phyloP scores from a whole-genome alignment of 768 basidiomycete species.

The Ephemerocybe angulata region DNA sequence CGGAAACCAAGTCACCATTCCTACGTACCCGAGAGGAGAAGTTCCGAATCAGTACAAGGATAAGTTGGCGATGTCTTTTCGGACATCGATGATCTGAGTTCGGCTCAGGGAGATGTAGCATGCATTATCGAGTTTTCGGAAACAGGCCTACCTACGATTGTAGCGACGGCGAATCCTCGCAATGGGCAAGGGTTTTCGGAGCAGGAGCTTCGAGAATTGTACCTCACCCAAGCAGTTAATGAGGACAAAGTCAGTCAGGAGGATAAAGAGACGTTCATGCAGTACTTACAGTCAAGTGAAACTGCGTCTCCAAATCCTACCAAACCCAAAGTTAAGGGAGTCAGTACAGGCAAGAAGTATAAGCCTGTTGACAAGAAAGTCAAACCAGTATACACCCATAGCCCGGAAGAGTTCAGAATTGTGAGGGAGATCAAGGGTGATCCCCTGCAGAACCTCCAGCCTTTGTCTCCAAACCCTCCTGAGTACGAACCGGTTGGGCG shows the following conservation, averaged over 20 bases:
- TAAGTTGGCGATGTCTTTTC: no score
- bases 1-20: slow-evolving; percentile 22
- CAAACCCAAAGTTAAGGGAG: neutral
- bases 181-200: slow-evolving; percentile 13
- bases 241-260: slow-evolving; percentile 12
- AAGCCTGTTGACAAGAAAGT: slow-evolving; percentile 27
- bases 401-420: slow-evolving; percentile 24
- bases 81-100: no score
- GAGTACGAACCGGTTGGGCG: slow-evolving; percentile 19
- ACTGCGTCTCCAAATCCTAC: neutral
- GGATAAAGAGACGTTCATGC: slow-evolving; percentile 24
- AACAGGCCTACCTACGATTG: no score
- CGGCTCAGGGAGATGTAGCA: no score
- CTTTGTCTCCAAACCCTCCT: slow-evolving; percentile 6
- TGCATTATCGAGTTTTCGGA: no score
- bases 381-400: no score
- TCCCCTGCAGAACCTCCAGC: slow-evolving; percentile 20
- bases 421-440: slow-evolving; percentile 23
- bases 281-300: neutral
- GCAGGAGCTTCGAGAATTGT: slow-evolving; percentile 21
- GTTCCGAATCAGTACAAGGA: no score
- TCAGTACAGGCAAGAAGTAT: slow-evolving; percentile 20
- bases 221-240: slow-evolving; percentile 12
- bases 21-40: no score
- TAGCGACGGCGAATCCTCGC: no score